Base-by-base conservation (phyloP, 2,329 filamentous ascomycete species). In the Cladosporium sp. region DNA sequence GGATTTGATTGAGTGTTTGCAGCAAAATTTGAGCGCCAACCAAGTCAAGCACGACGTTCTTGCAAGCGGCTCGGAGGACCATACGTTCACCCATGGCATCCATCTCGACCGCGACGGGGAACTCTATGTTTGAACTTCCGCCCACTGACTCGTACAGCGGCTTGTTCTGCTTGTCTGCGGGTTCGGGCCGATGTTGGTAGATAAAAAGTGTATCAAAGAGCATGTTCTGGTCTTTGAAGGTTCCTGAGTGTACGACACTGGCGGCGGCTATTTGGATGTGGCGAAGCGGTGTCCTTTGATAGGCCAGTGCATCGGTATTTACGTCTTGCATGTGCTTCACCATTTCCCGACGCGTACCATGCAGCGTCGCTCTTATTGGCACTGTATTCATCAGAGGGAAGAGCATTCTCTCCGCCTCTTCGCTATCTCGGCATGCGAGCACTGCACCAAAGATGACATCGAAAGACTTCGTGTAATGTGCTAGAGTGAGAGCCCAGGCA, bases 321-420 rank as follows among this genome's bases (percentile, higher is more conserved):
- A 86, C 89, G 1, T 88, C 85, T 73, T 97, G 92, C 69, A 93
- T 83, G 72, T 93, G 91, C 14, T 81, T 82, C 31, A 97, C 78
- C 78, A 96, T 88, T 0, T 88, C 84, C 0, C 76, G 69, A 0
- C 85, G 79, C 0, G 83, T 87, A 1, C 91, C 91, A 71, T 95
- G 90, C 2, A 97, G 75, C 2, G 93, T 83, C 1, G 85, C 85
- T 12, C 93, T 85, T 8, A 96, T 82, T 0, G 90, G 86, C 0
- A 97, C 88, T 0, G 93, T 97, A 73, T 96, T 97, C 91, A 97
- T 97, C 0, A 91, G 92, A 0, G 93, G 94, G 72, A 97, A 97
- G 73, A 93, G 83, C 14, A 94, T 78, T 29, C 85, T 77, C 52
- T 90, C 85, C 0, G 87, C 85, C 18, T 86, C 84, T 55, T 91